phyloP scores from a whole-genome alignment of 148 eudicot genomes.

The Bassia scoparia region DNA sequence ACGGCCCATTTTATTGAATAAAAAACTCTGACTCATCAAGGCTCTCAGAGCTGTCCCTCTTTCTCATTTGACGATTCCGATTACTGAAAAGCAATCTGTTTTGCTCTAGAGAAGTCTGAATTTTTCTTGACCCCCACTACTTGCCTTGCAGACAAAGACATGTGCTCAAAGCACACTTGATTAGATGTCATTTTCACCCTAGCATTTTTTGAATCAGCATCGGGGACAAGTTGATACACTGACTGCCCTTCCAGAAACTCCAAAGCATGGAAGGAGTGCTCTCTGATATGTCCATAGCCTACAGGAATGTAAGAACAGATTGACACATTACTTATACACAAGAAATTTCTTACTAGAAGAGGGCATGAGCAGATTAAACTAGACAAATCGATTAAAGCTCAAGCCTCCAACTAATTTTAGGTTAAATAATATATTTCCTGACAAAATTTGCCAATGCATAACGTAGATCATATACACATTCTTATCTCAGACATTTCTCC shows the following conservation, averaged over 20 bases:
- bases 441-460: neutral
- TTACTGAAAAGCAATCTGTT: slow-evolving; percentile 61
- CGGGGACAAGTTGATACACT: slow-evolving; percentile 35
- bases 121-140: slow-evolving; percentile 59
- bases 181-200: slow-evolving; percentile 31
- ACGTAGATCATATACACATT: neutral
- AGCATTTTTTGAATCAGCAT: slow-evolving; percentile 28
- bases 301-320: slow-evolving; percentile 21
- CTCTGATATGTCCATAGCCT: slow-evolving; percentile 64
- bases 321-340: neutral
- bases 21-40: slow-evolving; percentile 66
- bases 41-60: slow-evolving; percentile 53
- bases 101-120: slow-evolving; percentile 65
- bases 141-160: slow-evolving; percentile 57
- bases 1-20: slow-evolving; percentile 67
- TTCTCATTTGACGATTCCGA: slow-evolving; percentile 64
- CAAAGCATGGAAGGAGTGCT: slow-evolving; percentile 52
- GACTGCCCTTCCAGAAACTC: slow-evolving; percentile 51
- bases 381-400: neutral
- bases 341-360: neutral
- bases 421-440: neutral
- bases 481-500: neutral
- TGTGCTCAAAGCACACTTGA: slow-evolving; percentile 38
- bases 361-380: too few species aligned
- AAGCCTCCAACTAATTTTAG: too few species aligned